Evolutionary conservation across 352 stramenopile species (phyloP), one percentile per base, ranked within the genome.

Genomic region (Globisporangium barbulae): DNA sequence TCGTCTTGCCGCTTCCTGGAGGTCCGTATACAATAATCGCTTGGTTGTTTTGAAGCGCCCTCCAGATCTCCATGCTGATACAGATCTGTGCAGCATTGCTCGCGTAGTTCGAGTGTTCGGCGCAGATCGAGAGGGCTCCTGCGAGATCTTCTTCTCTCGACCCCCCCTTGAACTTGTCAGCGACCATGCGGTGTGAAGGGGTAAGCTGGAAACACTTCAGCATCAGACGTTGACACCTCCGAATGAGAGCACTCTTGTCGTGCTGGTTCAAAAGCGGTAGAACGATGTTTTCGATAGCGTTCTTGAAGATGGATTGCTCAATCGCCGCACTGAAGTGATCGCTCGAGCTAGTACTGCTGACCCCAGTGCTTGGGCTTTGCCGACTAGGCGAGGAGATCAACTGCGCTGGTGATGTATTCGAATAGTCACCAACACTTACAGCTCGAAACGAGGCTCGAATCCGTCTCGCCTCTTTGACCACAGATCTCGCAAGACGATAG

Each of bases 81-180:
- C 73, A 58, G 7, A 83, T 39, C 39, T 78, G 50, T 6, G 35
- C 55, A 3, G 49, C 33, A 1, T 53, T 61, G 9, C 54, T 28
- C 21, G 67, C 48, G 4, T 75, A 61, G 7, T 59, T 59, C 1
- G 61, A 63, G n/a, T 73, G 71, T 39, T 76, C 68, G 1, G 83
- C 57, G 7, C 73, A 79, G 22, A 90, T 88, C 4, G 70, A 53
- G 5, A 90, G 57, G 2, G 79, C 79, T 17, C 75, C 71, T 39
- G 69, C 72, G 0, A 90, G 61, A 1, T 66, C 70, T 13, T 89
- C 73, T 37, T 65, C 60, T 37, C n/a, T 30, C 30, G 15, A 39
- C 2, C 50, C 39, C 9, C 37, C 41, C 47, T 39, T 60, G 39
- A 53, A 44, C 13, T 37, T 4, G 60, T 71, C 47, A 0, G 49